phyloP scores from a whole-genome alignment of 805 yeast genomes.

The Kuraishia floccosa region DNA sequence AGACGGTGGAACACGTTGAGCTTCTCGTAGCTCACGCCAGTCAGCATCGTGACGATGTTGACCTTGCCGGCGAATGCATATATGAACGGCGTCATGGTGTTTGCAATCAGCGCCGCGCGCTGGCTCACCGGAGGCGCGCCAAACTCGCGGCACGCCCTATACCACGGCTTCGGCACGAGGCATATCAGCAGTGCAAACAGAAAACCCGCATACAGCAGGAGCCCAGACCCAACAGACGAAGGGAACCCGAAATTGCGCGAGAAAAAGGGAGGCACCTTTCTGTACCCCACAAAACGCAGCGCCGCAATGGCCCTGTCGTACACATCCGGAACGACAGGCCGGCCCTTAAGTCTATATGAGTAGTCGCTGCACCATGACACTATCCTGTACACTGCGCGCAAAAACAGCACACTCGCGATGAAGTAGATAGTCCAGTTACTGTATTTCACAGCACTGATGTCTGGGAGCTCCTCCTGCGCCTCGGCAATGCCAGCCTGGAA shows the following conservation, averaged over 20 bases:
- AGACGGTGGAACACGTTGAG: conserved; percentile 40
- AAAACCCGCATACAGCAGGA: conserved; percentile 18
- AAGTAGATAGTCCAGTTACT: no score
- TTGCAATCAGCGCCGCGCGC: conserved; percentile 38
- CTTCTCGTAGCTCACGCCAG: conserved; percentile 47
- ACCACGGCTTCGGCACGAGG: conserved; percentile 36
- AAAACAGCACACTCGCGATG: no score
- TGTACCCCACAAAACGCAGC: conserved; percentile 18
- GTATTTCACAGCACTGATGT: no score
- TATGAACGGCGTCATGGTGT: conserved; percentile 38
- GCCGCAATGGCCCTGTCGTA: conserved; percentile 17
- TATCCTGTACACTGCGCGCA: no score
- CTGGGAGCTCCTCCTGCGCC: no score
- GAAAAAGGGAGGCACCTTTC: conserved; percentile 17
- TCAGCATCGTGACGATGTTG: conserved; percentile 32
- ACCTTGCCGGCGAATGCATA: conserved; percentile 40
- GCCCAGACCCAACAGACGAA: conserved; percentile 22
- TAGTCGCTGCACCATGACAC: no score
- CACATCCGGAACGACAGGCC: no score
- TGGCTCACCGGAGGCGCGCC: conserved; percentile 51
- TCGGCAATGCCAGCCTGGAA: no score
- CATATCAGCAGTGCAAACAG: conserved; percentile 20
- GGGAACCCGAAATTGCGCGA: conserved; percentile 25
- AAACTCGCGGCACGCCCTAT: conserved; percentile 39
- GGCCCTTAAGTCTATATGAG: no score